Evolutionary conservation across 345 rosid species (phyloP).

Genomic region (Gossypium turneri): DNA sequence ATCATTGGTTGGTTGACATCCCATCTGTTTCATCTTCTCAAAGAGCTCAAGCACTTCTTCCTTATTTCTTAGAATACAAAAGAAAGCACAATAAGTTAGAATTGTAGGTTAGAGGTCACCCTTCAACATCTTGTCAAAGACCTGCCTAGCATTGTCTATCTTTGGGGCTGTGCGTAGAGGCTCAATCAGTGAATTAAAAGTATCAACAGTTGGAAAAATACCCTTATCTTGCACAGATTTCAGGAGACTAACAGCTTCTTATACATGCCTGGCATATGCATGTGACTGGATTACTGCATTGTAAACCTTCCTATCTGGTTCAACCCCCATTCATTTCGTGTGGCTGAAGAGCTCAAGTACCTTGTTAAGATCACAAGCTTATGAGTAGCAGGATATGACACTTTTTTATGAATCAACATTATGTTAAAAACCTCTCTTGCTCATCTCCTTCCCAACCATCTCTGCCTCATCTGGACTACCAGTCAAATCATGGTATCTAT

Average conservation of each 20-base stretch:
- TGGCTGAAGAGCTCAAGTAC: slow-evolving; percentile 59
- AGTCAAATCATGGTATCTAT: slow-evolving; percentile 68
- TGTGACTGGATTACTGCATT: slow-evolving; percentile 75
- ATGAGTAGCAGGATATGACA: slow-evolving; percentile 73
- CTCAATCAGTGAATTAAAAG: slow-evolving; percentile 76
- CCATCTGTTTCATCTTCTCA: slow-evolving; percentile 60
- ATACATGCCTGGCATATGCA: slow-evolving; percentile 58
- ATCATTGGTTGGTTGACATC: slow-evolving; percentile 64
- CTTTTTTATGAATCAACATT: slow-evolving; percentile 72
- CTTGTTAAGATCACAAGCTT: slow-evolving; percentile 53
- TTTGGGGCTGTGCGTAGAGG: slow-evolving; percentile 65
- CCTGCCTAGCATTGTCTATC: slow-evolving; percentile 51
- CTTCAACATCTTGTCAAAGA: slow-evolving; percentile 65
- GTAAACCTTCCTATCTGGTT: slow-evolving; percentile 65
- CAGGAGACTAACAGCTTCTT: slow-evolving; percentile 58
- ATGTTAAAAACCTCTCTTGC: slow-evolving; percentile 45
- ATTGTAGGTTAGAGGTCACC: slow-evolving; percentile 48
- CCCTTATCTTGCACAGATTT: slow-evolving; percentile 74
- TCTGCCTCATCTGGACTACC: slow-evolving; percentile 71
- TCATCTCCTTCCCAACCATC: slow-evolving; percentile 84
- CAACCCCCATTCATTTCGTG: slow-evolving; percentile 41
- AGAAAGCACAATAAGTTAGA: slow-evolving; percentile 70
- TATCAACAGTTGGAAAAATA: slow-evolving; percentile 51
- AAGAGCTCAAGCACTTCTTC: slow-evolving; percentile 70
- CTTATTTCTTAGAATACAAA: slow-evolving; percentile 49